phyloP scores from a whole-genome alignment of 2,329 filamentous ascomycete genomes.

The Xylaria sp. region DNA sequence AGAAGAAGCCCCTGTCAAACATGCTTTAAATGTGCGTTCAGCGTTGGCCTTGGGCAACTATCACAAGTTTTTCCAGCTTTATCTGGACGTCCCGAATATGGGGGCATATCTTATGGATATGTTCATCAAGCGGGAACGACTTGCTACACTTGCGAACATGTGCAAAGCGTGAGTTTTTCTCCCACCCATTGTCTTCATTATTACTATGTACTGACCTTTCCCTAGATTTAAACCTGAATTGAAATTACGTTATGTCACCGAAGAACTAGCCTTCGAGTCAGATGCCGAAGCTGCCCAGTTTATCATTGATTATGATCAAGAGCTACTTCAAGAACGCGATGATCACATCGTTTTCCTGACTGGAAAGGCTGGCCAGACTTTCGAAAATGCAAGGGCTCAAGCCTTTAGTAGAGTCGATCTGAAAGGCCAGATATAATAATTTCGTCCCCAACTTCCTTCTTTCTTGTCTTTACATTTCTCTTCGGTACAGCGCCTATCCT shows the following conservation, averaged over 20 bases:
- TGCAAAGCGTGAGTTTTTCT: conserved; percentile 86
- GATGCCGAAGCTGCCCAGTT: conserved; percentile 92
- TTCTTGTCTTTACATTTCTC: conserved; percentile 38
- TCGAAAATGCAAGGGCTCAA: conserved; percentile 76
- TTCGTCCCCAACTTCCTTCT: conserved; percentile 38
- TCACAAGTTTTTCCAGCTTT: conserved; percentile 97
- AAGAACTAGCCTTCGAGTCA: conserved; percentile 95
- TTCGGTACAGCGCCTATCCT: conserved; percentile 23
- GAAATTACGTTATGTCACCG: conserved; percentile 89
- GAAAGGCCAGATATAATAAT: conserved; percentile 88
- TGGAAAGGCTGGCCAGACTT: conserved; percentile 76
- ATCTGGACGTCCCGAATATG: conserved; percentile 95
- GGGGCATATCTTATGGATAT: conserved; percentile 99
- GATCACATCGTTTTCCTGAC: conserved; percentile 79
- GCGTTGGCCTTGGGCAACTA: conserved; percentile 94
- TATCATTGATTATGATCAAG: conserved; percentile 80
- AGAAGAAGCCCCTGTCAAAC: conserved; percentile 82
- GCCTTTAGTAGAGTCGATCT: conserved; percentile 93
- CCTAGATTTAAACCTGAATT: conserved; percentile 90
- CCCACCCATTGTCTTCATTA: neutral
- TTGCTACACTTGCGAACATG: conserved; percentile 89
- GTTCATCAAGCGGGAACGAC: conserved; percentile 94
- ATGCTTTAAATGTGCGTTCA: conserved; percentile 91
- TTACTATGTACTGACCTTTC: conserved; percentile 57
- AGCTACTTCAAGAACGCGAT: conserved; percentile 80